phyloP scores from a whole-genome alignment of 768 basidiomycete species.

The Chlorophyllum brunneum region DNA sequence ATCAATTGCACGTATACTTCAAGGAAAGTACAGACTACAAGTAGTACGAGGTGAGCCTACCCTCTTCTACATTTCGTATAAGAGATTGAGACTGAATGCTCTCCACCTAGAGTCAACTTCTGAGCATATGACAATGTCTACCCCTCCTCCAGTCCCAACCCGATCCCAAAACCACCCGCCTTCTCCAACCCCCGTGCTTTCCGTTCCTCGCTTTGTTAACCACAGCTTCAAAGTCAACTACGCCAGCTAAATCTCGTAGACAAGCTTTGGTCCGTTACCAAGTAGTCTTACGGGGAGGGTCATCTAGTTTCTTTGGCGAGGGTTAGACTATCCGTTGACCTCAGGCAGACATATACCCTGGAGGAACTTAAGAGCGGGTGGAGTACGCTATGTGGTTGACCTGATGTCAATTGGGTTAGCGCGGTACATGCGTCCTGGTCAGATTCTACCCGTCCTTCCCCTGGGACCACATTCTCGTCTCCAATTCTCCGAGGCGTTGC shows the following conservation, averaged over 20 bases:
- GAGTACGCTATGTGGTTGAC: constrained; percentile 44
- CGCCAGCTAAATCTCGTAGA: constrained; percentile 33
- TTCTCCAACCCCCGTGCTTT: constrained; percentile 28
- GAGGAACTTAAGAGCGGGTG: constrained; percentile 37
- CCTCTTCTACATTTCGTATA: not conserved
- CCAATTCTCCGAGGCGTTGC: constrained; percentile 32
- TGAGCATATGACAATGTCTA: constrained; percentile 51
- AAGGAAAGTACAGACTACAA: not conserved
- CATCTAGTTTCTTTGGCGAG: constrained; percentile 43
- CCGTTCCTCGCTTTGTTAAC: constrained; percentile 33
- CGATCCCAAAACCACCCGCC: constrained; percentile 34
- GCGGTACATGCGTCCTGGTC: constrained; percentile 26
- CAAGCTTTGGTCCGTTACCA: constrained; percentile 51
- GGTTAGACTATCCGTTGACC: constrained; percentile 38
- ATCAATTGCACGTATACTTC: not conserved
- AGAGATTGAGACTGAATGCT: not conserved
- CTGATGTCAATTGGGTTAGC: constrained; percentile 39
- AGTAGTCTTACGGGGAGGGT: constrained; percentile 38
- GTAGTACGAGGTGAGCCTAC: not conserved
- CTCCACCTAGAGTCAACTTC: constrained; percentile 36
- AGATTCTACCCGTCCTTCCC: constrained; percentile 29
- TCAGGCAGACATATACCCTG: constrained; percentile 41
- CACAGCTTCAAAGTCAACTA: constrained; percentile 26
- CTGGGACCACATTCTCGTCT: constrained; percentile 17
- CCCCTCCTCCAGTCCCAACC: constrained; percentile 46